Evolutionary conservation across 306 rosid species (phyloP).

Genomic region (Vigna reflexopilosa): DNA sequence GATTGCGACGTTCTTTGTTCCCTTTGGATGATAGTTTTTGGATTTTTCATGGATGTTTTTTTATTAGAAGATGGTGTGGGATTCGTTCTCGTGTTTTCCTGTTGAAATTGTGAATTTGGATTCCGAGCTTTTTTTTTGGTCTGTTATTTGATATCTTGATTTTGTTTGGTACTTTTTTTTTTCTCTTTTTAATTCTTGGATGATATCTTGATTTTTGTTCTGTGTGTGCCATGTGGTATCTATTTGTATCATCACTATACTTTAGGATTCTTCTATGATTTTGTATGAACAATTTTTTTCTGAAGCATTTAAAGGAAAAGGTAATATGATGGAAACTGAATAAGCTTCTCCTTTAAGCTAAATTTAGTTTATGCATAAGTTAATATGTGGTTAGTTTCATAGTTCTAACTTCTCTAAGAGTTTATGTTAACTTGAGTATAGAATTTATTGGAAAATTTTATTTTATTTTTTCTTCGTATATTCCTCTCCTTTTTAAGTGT

Average conservation of each 20-base stretch:
- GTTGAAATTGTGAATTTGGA: not conserved
- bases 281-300: too few species aligned
- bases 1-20: not conserved
- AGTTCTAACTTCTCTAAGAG: too few species aligned
- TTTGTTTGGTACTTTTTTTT: not conserved
- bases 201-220: not conserved
- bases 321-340: too few species aligned
- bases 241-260: not conserved
- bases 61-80: not conserved
- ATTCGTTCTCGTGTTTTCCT: not conserved
- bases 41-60: not conserved
- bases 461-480: not conserved
- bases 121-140: not conserved
- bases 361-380: not conserved
- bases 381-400: too few species aligned
- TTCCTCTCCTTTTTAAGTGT: not conserved
- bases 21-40: not conserved
- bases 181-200: too few species aligned
- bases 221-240: not conserved
- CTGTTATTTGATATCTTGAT: not conserved
- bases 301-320: too few species aligned
- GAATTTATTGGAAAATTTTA: not conserved
- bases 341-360: too few species aligned
- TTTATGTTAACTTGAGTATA: too few species aligned
- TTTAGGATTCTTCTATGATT: not conserved